Evolutionary conservation across 352 stramenopile species (phyloP).

Genomic region (Thalassiosira livingstoniorum): DNA sequence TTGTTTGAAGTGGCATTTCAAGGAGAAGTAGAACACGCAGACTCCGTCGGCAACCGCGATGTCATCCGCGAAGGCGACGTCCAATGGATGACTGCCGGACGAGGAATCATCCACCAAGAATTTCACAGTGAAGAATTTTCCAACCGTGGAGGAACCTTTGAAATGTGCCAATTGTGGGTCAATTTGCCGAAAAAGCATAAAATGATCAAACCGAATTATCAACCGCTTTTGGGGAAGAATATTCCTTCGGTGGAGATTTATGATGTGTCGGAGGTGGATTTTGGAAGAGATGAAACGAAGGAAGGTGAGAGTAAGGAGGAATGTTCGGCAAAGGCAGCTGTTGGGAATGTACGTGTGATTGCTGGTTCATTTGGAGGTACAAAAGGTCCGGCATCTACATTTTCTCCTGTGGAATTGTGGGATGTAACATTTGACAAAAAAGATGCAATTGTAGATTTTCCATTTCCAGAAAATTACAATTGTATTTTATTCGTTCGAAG

Average conservation of each 20-base stretch:
- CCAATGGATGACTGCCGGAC: conserved; percentile 86
- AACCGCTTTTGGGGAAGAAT: conserved; percentile 70
- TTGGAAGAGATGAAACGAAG: conserved; percentile 11
- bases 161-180: conserved; percentile 86
- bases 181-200: conserved; percentile 84
- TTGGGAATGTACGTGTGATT: conserved; percentile 75
- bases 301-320: conserved; percentile 36
- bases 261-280: conserved; percentile 21
- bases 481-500: conserved; percentile 81
- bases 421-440: conserved; percentile 70
- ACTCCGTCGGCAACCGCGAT: conserved; percentile 75
- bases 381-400: conserved; percentile 79
- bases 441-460: conserved; percentile 65
- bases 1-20: conserved; percentile 84
- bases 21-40: conserved; percentile 83
- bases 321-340: conserved; percentile 24
- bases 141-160: conserved; percentile 68
- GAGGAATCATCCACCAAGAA: conserved; percentile 84
- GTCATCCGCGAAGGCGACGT: conserved; percentile 80
- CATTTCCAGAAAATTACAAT: conserved; percentile 74
- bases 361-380: conserved; percentile 68
- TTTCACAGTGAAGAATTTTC: conserved; percentile 79
- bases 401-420: conserved; percentile 80
- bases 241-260: conserved; percentile 65
- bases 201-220: conserved; percentile 83